Evolutionary conservation across 2,329 filamentous ascomycete genomes (phyloP), one percentile per base, ranked within the genome.

Genomic region (Xenoacremonium recifei): DNA sequence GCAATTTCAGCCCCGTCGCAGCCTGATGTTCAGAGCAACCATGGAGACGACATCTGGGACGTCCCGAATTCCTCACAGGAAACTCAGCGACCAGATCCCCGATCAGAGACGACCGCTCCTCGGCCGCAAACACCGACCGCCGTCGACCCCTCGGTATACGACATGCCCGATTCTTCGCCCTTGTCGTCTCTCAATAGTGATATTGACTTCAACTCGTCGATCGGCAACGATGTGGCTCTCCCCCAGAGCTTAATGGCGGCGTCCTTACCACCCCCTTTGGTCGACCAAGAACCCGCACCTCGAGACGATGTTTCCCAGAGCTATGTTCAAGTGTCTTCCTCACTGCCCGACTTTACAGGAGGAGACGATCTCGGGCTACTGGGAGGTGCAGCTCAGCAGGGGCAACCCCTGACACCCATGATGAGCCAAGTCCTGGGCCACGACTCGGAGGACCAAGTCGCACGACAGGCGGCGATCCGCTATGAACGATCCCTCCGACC

Each of bases 401-500:
- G 41, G 13, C 23, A 33, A 16, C 31, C 29, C 33, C 6, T 19
- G 13, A 38, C 25, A 16, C 39, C 39, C 7, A 17, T 50, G 4
- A 53, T 47, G 42, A 55, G 48, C 21, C 52, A 51, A 32, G 47
- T 45, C 10, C 27, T 50, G 11, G 48, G 42, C 6, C 39, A 43
- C 11, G 42, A 47, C 35, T 37, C 18, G 17, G 49, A 60, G 27
- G 59, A 29, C 43, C 53, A 51, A 17, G 50, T 51, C 29, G 54
- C 51, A 15, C 47, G 45, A 21, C 60, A 59, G 40, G 46, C 52
- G 11, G 54, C 60, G 5, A 53, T 66, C 20, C 64, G 62, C 11
- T 61, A 68, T 34, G 68, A 71, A 46, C 70, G 77, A 23, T 78
- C 73, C 4, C 62, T 82, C n/a, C 70, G 79, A 6, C 76, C 77